phyloP scores from a whole-genome alignment of 352 stramenopile genomes.

The Elongisporangium prolatum region DNA sequence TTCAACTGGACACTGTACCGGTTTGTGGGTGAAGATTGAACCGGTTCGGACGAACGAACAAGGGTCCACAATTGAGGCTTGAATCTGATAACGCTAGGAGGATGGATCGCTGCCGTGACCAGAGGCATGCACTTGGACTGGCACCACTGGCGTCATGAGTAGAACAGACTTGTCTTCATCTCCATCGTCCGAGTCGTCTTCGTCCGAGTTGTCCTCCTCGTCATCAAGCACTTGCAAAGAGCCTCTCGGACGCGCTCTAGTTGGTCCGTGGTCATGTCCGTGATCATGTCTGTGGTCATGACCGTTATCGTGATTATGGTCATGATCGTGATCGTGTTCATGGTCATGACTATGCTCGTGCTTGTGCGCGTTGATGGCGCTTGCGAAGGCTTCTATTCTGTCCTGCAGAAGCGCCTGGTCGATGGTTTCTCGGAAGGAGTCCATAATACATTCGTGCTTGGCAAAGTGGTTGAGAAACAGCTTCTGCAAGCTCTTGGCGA shows the following conservation, averaged over 20 bases:
- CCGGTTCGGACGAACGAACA: background rate
- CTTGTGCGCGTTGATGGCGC: conserved; percentile 40
- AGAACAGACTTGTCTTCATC: background rate
- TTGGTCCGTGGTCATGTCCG: background rate
- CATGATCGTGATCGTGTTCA: background rate
- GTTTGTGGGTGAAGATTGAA: background rate
- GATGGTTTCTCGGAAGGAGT: conserved; percentile 48
- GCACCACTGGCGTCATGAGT: background rate
- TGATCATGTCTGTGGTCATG: background rate
- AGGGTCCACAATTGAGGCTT: background rate
- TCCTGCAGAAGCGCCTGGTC: conserved; percentile 58
- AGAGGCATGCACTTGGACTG: background rate
- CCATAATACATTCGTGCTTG: conserved; percentile 56
- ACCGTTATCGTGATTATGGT: background rate
- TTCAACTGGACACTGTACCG: background rate
- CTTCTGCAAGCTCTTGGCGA: conserved; percentile 48
- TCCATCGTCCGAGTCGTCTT: background rate
- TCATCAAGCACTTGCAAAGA: background rate
- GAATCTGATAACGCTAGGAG: background rate
- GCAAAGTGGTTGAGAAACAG: conserved; percentile 64
- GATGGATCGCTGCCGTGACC: background rate
- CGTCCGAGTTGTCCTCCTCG: background rate
- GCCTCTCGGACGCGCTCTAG: background rate
- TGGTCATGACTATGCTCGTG: background rate
- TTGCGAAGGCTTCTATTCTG: conserved; percentile 52